phyloP scores from a whole-genome alignment of 305 asterid species.

The Lippia alba region DNA sequence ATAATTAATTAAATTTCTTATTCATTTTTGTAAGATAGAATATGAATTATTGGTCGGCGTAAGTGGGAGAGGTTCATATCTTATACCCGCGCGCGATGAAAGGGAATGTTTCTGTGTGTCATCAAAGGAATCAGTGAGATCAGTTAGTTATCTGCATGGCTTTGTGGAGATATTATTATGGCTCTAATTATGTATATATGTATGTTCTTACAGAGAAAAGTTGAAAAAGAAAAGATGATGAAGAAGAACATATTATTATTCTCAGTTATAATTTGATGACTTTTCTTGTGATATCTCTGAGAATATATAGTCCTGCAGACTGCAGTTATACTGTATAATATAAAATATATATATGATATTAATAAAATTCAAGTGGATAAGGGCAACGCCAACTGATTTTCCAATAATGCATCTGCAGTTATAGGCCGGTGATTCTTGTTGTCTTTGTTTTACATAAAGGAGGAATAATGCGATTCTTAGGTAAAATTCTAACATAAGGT shows the following conservation, averaged over 20 bases:
- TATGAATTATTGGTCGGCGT: not conserved
- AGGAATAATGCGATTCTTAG: too few species aligned
- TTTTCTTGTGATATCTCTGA: too few species aligned
- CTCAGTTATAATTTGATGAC: not conserved
- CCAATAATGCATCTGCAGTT: conserved; percentile 8
- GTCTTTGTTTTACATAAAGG: conserved; percentile 1
- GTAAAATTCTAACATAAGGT: too few species aligned
- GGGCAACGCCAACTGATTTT: conserved; percentile 3
- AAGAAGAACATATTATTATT: not conserved
- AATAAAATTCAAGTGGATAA: conserved; percentile 24
- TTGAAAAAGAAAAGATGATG: not conserved
- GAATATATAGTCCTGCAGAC: too few species aligned
- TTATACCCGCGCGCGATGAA: conserved; percentile 10
- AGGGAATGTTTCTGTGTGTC: conserved; percentile 16
- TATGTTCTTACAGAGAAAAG: conserved; percentile 5
- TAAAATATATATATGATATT: too few species aligned
- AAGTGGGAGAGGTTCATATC: conserved; percentile 27
- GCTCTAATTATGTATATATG: too few species aligned
- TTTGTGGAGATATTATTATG: not conserved
- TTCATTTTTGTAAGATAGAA: not conserved
- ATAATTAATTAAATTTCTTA: not conserved
- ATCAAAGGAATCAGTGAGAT: conserved; percentile 15
- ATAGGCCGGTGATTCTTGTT: conserved; percentile 30
- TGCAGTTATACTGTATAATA: too few species aligned
- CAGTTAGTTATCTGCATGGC: conserved; percentile 19